These are phyloP conservation scores for Cicer chorassanicum DNA, from an alignment of 306 rosid genomes.

Conservation along the genomic window DNA sequence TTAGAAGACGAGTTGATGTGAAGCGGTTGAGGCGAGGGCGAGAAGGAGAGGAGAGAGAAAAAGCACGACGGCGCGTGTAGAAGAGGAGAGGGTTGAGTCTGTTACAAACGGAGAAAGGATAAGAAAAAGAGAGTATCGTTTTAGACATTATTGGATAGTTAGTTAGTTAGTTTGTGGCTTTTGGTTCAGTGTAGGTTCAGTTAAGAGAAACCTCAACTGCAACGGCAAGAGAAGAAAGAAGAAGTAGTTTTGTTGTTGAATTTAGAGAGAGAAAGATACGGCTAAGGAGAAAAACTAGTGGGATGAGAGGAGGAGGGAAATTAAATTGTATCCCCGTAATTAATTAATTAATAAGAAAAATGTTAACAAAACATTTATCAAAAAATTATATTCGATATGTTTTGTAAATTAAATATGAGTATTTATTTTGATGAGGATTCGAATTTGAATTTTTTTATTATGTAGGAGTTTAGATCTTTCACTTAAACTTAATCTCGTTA, in stretches of 20 bases:
- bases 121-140: slow-evolving; percentile 37
- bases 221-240: not conserved
- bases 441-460: too few species aligned
- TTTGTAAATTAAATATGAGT: too few species aligned
- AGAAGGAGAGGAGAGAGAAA: slow-evolving; percentile 36
- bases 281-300: not conserved
- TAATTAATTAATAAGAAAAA: too few species aligned
- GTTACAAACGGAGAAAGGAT: slow-evolving; percentile 44
- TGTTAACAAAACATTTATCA: too few species aligned
- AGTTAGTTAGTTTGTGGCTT: not conserved
- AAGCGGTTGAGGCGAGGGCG: slow-evolving; percentile 25
- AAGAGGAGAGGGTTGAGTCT: slow-evolving; percentile 49
- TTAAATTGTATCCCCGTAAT: not conserved
- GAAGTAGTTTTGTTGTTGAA: not conserved
- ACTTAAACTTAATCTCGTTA: too few species aligned
- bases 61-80: slow-evolving; percentile 42
- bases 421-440: too few species aligned
- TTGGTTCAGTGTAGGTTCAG: slow-evolving; percentile 27
- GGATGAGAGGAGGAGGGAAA: not conserved
- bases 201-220: not conserved
- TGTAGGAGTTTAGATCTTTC: too few species aligned
- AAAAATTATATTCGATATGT: too few species aligned
- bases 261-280: not conserved
- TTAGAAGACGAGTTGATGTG: slow-evolving; percentile 33
- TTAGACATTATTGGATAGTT: slow-evolving; percentile 25